These are phyloP conservation scores for Rhodosporidiobolus sp. DNA, from an alignment of 768 basidiomycete species.

Conservation along the genomic window DNA sequence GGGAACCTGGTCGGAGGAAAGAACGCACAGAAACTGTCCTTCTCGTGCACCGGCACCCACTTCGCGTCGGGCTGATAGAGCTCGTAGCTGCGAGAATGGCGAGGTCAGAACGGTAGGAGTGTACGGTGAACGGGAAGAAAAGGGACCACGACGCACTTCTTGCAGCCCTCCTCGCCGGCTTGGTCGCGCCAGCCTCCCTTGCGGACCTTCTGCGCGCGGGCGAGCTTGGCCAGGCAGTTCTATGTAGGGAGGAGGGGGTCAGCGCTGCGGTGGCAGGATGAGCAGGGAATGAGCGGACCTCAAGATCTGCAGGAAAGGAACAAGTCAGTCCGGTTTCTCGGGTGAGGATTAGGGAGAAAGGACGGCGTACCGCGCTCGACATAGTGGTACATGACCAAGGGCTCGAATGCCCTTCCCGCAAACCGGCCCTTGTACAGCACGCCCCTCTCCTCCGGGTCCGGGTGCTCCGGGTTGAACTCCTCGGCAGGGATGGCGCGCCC, in stretches of 20 bases:
- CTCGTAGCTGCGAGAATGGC: background rate
- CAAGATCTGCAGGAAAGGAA: background rate
- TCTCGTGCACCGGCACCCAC: background rate
- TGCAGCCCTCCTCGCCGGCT: slow-evolving; percentile 6
- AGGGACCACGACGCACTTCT: background rate
- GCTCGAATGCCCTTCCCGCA: background rate
- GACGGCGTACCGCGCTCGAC: slow-evolving; percentile 6
- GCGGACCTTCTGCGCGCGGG: background rate
- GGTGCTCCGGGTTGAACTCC: background rate
- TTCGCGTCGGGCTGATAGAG: slow-evolving; percentile 3
- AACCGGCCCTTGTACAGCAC: background rate
- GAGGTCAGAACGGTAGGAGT: background rate
- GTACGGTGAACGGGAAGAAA: background rate
- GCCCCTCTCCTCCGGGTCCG: background rate
- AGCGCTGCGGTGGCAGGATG: too few relatives aligned
- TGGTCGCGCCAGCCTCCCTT: slow-evolving; percentile 8
- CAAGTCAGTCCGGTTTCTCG: background rate
- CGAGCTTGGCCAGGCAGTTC: slow-evolving; percentile 10
- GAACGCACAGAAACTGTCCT: slow-evolving; percentile 1
- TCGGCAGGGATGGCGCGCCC: background rate
- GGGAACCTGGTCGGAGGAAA: too few relatives aligned
- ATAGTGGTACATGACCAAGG: slow-evolving; percentile 7
- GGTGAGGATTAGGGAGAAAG: too few relatives aligned
- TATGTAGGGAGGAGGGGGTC: background rate
- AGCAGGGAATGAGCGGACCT: background rate